These are phyloP conservation scores for Saprolegnia parasitica DNA, from an alignment of 352 stramenopile species.

Conservation along the genomic window DNA sequence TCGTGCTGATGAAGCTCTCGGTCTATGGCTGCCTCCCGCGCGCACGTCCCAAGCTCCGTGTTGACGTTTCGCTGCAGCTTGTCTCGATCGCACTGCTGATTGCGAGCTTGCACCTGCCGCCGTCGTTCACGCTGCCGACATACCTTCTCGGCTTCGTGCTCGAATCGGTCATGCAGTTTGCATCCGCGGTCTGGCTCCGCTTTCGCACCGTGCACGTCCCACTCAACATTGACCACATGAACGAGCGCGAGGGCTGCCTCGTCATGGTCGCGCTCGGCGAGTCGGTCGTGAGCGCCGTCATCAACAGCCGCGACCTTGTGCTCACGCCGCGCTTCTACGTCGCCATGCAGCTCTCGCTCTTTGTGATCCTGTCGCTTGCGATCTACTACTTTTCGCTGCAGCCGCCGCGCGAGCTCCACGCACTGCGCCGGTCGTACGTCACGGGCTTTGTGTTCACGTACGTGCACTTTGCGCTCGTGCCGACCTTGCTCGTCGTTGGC, in stretches of 20 bases:
- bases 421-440: slow-evolving; percentile 16
- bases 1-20: slow-evolving; percentile 12
- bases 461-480: slow-evolving; percentile 9
- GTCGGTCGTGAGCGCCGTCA: slow-evolving; percentile 25
- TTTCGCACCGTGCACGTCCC: slow-evolving; percentile 13
- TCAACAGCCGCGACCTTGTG: slow-evolving; percentile 4
- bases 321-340: slow-evolving; percentile 16
- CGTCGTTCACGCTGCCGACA: slow-evolving; percentile 3
- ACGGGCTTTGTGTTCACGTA: slow-evolving; percentile 13
- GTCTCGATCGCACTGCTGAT: not conserved
- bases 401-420: slow-evolving; percentile 19
- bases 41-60: not conserved
- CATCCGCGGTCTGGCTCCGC: not conserved
- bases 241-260: slow-evolving; percentile 24
- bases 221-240: slow-evolving; percentile 27
- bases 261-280: slow-evolving; percentile 26
- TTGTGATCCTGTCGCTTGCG: slow-evolving; percentile 23
- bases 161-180: not conserved
- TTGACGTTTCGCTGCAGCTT: not conserved
- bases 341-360: slow-evolving; percentile 22
- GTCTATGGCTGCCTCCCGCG: slow-evolving; percentile 13
- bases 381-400: slow-evolving; percentile 29
- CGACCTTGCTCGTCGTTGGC: slow-evolving; percentile 18
- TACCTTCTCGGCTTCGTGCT: not conserved
- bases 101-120: not conserved